Conservation (phyloP, 2,329 filamentous ascomycete species). For the Chrysoporthe deuterocubensis region DNA sequence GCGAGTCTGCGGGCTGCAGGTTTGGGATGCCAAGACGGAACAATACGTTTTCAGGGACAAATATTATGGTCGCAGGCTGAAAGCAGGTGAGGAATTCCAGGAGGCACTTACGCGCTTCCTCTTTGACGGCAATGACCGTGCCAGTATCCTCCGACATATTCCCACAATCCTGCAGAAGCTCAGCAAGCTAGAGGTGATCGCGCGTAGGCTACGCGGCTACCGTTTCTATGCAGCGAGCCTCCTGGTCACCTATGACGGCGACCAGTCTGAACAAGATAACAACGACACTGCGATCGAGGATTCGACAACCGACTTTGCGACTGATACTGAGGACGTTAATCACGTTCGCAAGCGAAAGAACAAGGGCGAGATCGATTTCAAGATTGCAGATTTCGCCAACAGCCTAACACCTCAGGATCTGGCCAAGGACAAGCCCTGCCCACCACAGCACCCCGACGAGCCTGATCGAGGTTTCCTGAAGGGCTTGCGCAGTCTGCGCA, state of each 20-base stretch:
- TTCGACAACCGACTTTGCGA: constrained; percentile 62
- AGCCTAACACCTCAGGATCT: constrained; percentile 88
- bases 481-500: constrained; percentile 75
- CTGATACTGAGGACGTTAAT: constrained; percentile 57
- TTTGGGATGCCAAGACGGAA: constrained; percentile 85
- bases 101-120: constrained; percentile 86
- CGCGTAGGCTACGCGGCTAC: constrained; percentile 79
- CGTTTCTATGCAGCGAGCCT: constrained; percentile 95
- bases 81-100: constrained; percentile 87
- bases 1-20: constrained; percentile 91
- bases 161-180: constrained; percentile 86
- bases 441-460: constrained; percentile 77
- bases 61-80: constrained; percentile 89
- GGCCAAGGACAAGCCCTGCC: constrained; percentile 67
- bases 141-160: constrained; percentile 83
- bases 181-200: constrained; percentile 79
- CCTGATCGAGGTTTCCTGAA: constrained; percentile 89
- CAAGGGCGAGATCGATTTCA: constrained; percentile 77
- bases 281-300: constrained; percentile 59
- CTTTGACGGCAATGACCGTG: constrained; percentile 83
- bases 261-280: constrained; percentile 54
- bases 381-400: constrained; percentile 98
- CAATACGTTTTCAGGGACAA: constrained; percentile 97
- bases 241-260: constrained; percentile 96
- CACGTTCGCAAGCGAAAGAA: constrained; percentile 50